phyloP scores from a whole-genome alignment of 2,329 filamentous ascomycete genomes.

The Fusarium xylarioides region DNA sequence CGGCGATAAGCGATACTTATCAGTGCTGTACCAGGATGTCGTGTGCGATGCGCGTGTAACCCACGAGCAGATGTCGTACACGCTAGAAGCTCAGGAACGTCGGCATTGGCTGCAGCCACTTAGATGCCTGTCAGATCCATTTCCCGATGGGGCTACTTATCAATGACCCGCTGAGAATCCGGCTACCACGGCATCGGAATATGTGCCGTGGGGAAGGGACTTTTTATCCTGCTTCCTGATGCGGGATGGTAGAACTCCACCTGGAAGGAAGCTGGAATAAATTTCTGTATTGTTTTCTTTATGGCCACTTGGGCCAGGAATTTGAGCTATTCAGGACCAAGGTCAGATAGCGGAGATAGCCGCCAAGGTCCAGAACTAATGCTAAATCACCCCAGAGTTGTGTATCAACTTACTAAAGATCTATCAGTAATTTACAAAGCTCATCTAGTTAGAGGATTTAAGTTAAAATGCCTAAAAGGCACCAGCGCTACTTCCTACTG shows the following conservation, averaged over 20 bases:
- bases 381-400: accelerated
- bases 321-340: background rate
- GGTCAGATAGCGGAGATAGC: background rate
- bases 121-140: background rate
- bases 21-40: background rate
- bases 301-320: too few species aligned
- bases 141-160: background rate
- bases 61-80: background rate
- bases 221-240: conserved; percentile 8
- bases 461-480: too few species aligned
- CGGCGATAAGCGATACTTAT: background rate
- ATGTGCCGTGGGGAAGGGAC: conserved; percentile 5
- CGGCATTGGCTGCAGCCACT: background rate
- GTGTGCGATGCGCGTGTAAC: background rate
- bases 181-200: conserved; percentile 17
- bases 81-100: background rate
- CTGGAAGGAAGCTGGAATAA: background rate
- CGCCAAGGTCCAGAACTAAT: background rate
- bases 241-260: background rate
- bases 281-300: background rate
- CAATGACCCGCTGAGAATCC: conserved; percentile 7
- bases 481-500: too few species aligned
- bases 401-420: background rate
- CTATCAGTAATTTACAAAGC: too few species aligned
- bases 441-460: too few species aligned